Percentiles rank a stretch among this genome's conserved stretches.
Evolutionary conservation across 768 basidiomycete genomes (phyloP).

Genomic region (Lactifluus piperatus): DNA sequence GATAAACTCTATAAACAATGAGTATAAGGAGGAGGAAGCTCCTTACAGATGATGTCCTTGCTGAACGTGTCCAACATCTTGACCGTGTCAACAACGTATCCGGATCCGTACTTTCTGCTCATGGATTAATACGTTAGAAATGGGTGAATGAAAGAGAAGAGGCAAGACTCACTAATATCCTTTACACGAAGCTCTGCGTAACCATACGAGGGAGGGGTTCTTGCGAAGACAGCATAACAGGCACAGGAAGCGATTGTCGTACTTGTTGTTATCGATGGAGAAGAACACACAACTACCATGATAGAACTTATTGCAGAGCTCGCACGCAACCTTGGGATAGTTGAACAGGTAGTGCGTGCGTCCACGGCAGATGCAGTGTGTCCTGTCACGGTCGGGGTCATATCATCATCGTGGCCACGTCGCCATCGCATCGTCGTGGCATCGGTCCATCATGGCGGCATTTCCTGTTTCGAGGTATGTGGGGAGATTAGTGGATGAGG

Average conservation of each 20-base stretch:
- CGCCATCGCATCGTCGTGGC: too few relatives aligned
- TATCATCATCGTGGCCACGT: too few relatives aligned
- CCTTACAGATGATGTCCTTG: conserved; percentile 62
- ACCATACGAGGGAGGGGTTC: conserved; percentile 55
- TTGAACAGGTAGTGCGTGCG: too few relatives aligned
- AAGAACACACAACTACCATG: too few relatives aligned
- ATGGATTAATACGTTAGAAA: conserved; percentile 16
- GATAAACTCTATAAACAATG: conserved; percentile 69
- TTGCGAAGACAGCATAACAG: conserved; percentile 74
- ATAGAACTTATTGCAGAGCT: too few relatives aligned
- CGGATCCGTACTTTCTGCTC: conserved; percentile 37
- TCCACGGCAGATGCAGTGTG: too few relatives aligned
- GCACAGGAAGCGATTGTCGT: conserved; percentile 47
- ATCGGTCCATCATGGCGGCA: too few relatives aligned
- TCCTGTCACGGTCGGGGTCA: too few relatives aligned
- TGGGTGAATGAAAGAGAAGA: neutral
- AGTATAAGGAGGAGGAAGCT: conserved; percentile 51
- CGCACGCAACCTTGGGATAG: too few relatives aligned
- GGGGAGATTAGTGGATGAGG: too few relatives aligned
- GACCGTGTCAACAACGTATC: conserved; percentile 63
- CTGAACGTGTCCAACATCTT: conserved; percentile 69
- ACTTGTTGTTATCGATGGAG: too few relatives aligned
- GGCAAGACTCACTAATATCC: conserved; percentile 41
- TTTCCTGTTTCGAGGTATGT: too few relatives aligned
- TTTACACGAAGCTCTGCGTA: conserved; percentile 72